Evolutionary conservation across 257 asterid genomes (phyloP), one percentile per base, ranked within the genome.

Genomic region (Fraxinus anomala): DNA sequence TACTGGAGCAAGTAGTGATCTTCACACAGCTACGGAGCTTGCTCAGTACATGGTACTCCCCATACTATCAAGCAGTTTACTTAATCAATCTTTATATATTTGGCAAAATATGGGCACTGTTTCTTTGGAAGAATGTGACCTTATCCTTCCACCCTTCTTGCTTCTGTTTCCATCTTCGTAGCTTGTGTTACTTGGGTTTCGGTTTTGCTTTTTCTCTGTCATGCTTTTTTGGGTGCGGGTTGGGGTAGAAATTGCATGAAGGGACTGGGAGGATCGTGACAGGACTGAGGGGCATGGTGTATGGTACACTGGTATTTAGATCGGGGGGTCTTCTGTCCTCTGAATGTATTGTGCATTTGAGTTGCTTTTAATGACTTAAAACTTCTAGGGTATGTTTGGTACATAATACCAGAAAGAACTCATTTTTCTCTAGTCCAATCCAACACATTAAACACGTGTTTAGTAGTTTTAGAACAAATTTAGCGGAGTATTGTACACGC

Each of bases 1-100:
- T n/a, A 95, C 97, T 49, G 98, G 99, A 83, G 98, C 98, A 66
- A 91, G 91, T 80, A 95, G 96, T 76, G 97, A 95, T 87, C 97
- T 95, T 24, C 80, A 84, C 77, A 87, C 92, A 26, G 99, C 99
- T 74, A 91, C 99, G 0, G 96, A 95, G 84, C 95, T 95, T 54
- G 99, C 99, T 66, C 94, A 87, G 1, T 95, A 92, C 82, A 95
- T 93, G 99, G 99, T 92, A 89, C 39, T 71, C 42, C 37, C 72
- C 21, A 13, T 37, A 36, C 24, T 33, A 59, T 67, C 63, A 39
- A 33, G 1, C 70, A 68, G 39, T 9, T 17, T 14, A 47, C n/a
- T 1, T 8, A 39, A 47, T 73, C 23, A 11, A 28, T 56, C 37
- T 26, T 14, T 36, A 12, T 16, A 14, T 67, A 56, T 10, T 44